Percentiles rank a stretch among this genome's conserved stretches.
Evolutionary conservation across 495 filamentous ascomycete species (phyloP).

Genomic region (Penicillium antarcticum): DNA sequence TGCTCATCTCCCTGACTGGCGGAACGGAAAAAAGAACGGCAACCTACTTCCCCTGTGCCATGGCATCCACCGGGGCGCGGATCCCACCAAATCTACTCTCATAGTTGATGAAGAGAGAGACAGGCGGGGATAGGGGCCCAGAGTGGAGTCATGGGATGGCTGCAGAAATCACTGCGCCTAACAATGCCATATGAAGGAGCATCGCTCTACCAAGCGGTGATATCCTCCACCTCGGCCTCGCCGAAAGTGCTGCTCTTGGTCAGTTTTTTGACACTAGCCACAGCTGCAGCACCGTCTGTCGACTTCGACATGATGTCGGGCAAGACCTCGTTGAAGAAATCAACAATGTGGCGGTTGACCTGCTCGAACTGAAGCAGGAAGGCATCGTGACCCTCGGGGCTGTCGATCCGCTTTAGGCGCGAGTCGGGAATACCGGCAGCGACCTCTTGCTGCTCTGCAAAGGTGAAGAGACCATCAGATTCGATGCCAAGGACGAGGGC

Average conservation of each 20-base stretch:
- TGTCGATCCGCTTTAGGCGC: slow-evolving; percentile 79
- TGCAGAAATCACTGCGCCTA: slow-evolving; percentile 30
- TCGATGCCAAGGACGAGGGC: slow-evolving; percentile 89
- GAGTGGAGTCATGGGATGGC: slow-evolving; percentile 28
- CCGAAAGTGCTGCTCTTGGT: slow-evolving; percentile 87
- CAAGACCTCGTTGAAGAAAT: slow-evolving; percentile 77
- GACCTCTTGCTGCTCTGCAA: slow-evolving; percentile 90
- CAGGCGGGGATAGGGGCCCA: slow-evolving; percentile 14
- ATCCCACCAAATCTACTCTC: background rate
- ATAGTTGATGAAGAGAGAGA: slow-evolving; percentile 1
- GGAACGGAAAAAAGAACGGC: slow-evolving; percentile 40
- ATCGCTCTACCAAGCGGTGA: slow-evolving; percentile 80
- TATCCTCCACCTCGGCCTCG: slow-evolving; percentile 94
- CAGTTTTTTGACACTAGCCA: slow-evolving; percentile 42
- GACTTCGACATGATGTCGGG: slow-evolving; percentile 79
- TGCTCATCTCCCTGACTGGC: slow-evolving; percentile 48
- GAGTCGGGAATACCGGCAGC: slow-evolving; percentile 78
- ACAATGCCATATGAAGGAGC: background rate
- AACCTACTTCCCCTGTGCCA: slow-evolving; percentile 39
- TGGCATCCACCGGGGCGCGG: slow-evolving; percentile 10
- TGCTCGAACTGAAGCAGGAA: slow-evolving; percentile 97
- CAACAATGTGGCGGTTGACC: slow-evolving; percentile 82
- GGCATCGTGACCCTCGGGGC: slow-evolving; percentile 92
- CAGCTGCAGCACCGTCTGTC: slow-evolving; percentile 33
- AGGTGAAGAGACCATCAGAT: slow-evolving; percentile 92